Conservation (phyloP, 768 basidiomycete genomes). For the Cubamyces lactineus region DNA sequence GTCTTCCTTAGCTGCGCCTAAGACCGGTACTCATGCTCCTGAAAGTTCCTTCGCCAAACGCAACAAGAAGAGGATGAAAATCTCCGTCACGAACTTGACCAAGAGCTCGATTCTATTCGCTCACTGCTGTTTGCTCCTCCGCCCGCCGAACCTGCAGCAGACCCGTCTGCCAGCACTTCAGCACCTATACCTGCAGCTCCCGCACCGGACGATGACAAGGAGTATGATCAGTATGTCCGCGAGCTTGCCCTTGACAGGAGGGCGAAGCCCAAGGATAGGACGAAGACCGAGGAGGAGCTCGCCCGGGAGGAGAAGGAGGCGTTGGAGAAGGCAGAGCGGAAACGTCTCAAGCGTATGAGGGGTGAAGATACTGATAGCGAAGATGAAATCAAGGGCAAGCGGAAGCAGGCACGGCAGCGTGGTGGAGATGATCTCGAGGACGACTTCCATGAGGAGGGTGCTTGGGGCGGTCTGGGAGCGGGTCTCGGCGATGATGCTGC, state of each 20-base stretch:
- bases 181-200: not conserved
- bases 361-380: conserved; percentile 72
- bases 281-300: conserved; percentile 95
- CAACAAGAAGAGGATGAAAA: conserved; percentile 86
- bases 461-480: conserved; percentile 35
- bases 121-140: conserved; percentile 63
- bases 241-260: conserved; percentile 93
- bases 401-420: conserved; percentile 56
- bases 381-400: conserved; percentile 49
- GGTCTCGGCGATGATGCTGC: conserved; percentile 39
- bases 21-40: not conserved
- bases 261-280: conserved; percentile 91
- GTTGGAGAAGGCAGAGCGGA: conserved; percentile 83
- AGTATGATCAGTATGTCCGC: conserved; percentile 92
- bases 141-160: conserved; percentile 39
- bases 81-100: conserved; percentile 85
- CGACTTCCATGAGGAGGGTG: conserved; percentile 55
- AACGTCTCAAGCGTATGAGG: conserved; percentile 79
- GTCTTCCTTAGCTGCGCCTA: not conserved
- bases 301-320: conserved; percentile 86
- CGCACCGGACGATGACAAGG: conserved; percentile 46
- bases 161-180: not conserved
- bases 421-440: conserved; percentile 93
- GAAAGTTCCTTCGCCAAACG: conserved; percentile 83
- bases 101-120: conserved; percentile 81